Percentiles rank a stretch among this genome's conserved stretches.
Conservation (phyloP, 169 alveolate genomes). For the Perkinsus olseni region DNA sequence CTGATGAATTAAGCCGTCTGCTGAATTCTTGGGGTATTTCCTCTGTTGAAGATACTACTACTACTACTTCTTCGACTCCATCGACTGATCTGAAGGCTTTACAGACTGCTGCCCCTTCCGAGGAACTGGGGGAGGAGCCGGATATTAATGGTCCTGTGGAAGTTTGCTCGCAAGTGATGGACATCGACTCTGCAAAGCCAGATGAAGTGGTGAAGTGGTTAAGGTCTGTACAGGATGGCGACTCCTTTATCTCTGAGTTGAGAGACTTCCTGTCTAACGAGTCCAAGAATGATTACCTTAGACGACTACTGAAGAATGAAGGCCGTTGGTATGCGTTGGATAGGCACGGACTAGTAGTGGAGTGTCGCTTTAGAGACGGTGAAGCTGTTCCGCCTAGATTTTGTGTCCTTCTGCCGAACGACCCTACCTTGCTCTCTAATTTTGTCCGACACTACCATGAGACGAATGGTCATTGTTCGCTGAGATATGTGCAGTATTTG, state of each 20-base stretch:
- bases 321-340: not conserved
- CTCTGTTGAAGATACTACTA: no score
- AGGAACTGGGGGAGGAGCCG: not conserved
- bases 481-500: not conserved
- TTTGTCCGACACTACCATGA: not conserved
- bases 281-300: not conserved
- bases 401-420: not conserved
- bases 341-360: not conserved
- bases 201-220: not conserved
- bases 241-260: not conserved
- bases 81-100: no score
- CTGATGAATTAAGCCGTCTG: no score
- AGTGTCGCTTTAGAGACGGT: not conserved
- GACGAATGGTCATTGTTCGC: not conserved
- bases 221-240: not conserved
- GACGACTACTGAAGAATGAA: not conserved
- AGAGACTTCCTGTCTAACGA: not conserved
- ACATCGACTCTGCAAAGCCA: not conserved
- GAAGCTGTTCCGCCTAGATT: not conserved
- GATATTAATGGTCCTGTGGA: not conserved
- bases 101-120: not conserved
- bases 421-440: not conserved
- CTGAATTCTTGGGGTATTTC: no score
- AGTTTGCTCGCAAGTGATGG: not conserved
- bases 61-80: no score